phyloP scores from a whole-genome alignment of 2,329 filamentous ascomycete genomes.

The Teratosphaeria pseudoeucalypti region DNA sequence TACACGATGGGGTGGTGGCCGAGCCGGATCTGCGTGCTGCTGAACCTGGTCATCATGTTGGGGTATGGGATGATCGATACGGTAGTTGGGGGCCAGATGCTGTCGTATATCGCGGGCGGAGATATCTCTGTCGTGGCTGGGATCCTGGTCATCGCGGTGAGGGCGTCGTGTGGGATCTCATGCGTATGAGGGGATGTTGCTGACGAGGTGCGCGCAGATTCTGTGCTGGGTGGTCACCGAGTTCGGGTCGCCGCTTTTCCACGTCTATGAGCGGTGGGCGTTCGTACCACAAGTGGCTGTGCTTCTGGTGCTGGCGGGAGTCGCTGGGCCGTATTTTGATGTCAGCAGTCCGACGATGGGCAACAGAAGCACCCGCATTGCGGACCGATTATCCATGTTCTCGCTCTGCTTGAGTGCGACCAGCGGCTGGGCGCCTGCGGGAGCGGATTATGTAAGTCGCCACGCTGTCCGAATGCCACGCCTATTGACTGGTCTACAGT shows the following conservation, averaged over 20 bases:
- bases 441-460: slow-evolving; percentile 46
- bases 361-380: slow-evolving; percentile 38
- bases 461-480: background rate
- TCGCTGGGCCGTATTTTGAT: slow-evolving; percentile 49
- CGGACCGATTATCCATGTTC: slow-evolving; percentile 57
- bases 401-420: slow-evolving; percentile 56
- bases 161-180: background rate
- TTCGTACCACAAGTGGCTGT: slow-evolving; percentile 55
- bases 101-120: slow-evolving; percentile 20
- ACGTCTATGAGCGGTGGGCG: slow-evolving; percentile 57
- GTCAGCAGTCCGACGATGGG: slow-evolving; percentile 42
- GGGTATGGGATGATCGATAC: slow-evolving; percentile 35
- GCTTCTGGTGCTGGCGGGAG: slow-evolving; percentile 51
- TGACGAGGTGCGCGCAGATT: slow-evolving; percentile 2
- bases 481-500: slow-evolving; percentile 17
- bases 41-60: slow-evolving; percentile 34
- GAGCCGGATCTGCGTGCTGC: slow-evolving; percentile 29
- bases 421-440: slow-evolving; percentile 52
- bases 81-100: slow-evolving; percentile 35
- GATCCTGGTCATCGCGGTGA: background rate
- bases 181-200: background rate
- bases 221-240: slow-evolving; percentile 9
- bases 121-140: background rate
- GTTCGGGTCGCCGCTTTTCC: slow-evolving; percentile 58
- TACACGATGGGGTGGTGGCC: slow-evolving; percentile 37